Conservation (phyloP, 164 flowering plant genomes). For the Vitis cinerea region DNA sequence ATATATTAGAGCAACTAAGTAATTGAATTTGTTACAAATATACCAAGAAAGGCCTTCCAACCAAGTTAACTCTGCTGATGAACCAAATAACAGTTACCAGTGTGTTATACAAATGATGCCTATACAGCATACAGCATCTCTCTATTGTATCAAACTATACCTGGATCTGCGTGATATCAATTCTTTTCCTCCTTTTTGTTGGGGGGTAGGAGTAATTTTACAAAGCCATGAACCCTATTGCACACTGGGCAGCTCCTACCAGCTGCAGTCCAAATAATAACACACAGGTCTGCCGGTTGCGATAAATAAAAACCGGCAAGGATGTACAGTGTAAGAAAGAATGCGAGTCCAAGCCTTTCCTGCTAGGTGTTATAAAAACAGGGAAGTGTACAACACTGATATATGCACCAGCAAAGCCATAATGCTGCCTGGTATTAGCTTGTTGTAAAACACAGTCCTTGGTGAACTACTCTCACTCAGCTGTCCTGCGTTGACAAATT, state of each 20-base stretch:
- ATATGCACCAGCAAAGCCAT: constrained; percentile 18
- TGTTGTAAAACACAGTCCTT: constrained; percentile 7
- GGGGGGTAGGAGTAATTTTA: too few species aligned
- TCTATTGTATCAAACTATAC: too few species aligned
- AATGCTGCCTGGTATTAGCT: constrained; percentile 9
- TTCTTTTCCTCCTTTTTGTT: too few species aligned
- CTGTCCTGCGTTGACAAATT: constrained; percentile 52
- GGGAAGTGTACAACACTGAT: constrained; percentile 8
- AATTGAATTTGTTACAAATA: too few species aligned
- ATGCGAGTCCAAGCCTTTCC: background rate
- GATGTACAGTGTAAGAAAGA: constrained; percentile 5
- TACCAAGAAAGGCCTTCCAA: too few species aligned
- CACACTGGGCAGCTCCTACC: constrained; percentile 2
- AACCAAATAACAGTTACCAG: too few species aligned
- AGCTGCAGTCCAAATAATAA: background rate
- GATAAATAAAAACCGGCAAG: constrained; percentile 11
- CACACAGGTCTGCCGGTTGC: constrained; percentile 5
- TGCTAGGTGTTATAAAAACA: constrained; percentile 24
- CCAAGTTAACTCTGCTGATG: too few species aligned
- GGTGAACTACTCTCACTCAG: constrained; percentile 35
- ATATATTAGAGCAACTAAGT: too few species aligned
- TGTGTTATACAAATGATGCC: too few species aligned
- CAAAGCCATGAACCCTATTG: background rate
- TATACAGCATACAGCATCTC: too few species aligned
- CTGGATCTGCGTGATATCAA: too few species aligned